Conservation (phyloP, 1,139 yeast genomes). For the Hyphopichia wangnamkhiaoensis region DNA sequence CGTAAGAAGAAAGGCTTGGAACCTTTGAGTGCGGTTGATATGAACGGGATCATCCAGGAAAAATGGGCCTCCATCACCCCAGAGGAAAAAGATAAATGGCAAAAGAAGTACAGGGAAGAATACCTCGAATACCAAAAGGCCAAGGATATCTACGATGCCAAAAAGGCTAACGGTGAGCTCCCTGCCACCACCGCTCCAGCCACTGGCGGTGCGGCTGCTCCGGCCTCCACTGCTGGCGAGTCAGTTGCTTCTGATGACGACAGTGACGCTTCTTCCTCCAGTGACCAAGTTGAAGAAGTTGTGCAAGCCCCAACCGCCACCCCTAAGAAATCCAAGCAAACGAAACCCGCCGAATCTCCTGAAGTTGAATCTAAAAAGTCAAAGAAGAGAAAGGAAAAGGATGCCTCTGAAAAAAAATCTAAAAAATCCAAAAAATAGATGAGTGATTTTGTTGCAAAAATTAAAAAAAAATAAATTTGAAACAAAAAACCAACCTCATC, state of each 20-base stretch:
- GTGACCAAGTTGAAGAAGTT: slow-evolving; percentile 3
- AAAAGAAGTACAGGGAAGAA: slow-evolving; percentile 67
- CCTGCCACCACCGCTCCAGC: slow-evolving; percentile 11
- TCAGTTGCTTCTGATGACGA: slow-evolving; percentile 8
- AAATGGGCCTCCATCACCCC: slow-evolving; percentile 74
- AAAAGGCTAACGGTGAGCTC: slow-evolving; percentile 31
- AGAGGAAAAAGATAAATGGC: slow-evolving; percentile 74
- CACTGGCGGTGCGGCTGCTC: slow-evolving; percentile 14
- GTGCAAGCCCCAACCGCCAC: slow-evolving; percentile 7
- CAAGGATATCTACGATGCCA: slow-evolving; percentile 61
- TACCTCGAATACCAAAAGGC: slow-evolving; percentile 62
- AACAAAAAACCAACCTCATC: slow-evolving; percentile 1
- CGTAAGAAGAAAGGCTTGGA: slow-evolving; percentile 59
- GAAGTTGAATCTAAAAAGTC: slow-evolving; percentile 20
- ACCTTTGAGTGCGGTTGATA: slow-evolving; percentile 69
- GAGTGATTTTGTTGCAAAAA: too few species aligned
- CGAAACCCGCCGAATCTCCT: slow-evolving; percentile 7
- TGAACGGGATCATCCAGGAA: slow-evolving; percentile 75
- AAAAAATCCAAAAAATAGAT: too few species aligned
- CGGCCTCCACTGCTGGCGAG: slow-evolving; percentile 16
- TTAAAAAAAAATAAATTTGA: too few species aligned
- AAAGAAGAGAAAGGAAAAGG: slow-evolving; percentile 27
- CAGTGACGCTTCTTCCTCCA: neutral
- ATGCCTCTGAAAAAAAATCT: slow-evolving; percentile 8
- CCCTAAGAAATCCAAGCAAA: slow-evolving; percentile 2